Evolutionary conservation across 2,329 filamentous ascomycete genomes (phyloP).

Genomic region (Cercospora zeina): DNA sequence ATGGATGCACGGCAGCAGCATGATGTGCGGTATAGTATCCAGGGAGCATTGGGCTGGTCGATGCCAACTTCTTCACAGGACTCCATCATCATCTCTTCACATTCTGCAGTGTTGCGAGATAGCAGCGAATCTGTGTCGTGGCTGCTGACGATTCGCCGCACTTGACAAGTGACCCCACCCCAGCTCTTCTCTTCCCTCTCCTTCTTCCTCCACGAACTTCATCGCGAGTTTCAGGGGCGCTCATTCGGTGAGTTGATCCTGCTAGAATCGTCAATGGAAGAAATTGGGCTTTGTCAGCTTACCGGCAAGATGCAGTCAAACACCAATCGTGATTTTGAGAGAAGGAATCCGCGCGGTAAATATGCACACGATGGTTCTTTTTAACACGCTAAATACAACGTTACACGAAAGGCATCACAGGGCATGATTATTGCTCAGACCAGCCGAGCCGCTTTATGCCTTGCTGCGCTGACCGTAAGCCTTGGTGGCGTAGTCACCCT

Average conservation of each 20-base stretch:
- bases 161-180: not conserved
- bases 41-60: not conserved
- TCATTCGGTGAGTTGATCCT: not conserved
- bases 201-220: too few relatives aligned
- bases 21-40: not conserved
- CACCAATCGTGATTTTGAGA: not conserved
- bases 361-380: slow-evolving; percentile 21
- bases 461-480: slow-evolving; percentile 71
- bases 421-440: slow-evolving; percentile 14
- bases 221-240: too few relatives aligned
- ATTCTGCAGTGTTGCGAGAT: not conserved
- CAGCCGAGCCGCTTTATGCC: slow-evolving; percentile 19
- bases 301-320: not conserved
- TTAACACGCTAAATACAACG: slow-evolving; percentile 18
- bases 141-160: not conserved
- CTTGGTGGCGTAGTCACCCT: slow-evolving; percentile 92
- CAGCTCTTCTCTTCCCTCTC: not conserved
- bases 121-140: not conserved
- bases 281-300: not conserved
- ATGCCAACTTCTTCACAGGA: not conserved
- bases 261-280: not conserved
- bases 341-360: not conserved
- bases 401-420: slow-evolving; percentile 17
- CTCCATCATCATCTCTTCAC: not conserved
- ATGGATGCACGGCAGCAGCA: not conserved